phyloP scores from a whole-genome alignment of 495 filamentous ascomycete genomes.

The Hapsidospora chrysogenum region DNA sequence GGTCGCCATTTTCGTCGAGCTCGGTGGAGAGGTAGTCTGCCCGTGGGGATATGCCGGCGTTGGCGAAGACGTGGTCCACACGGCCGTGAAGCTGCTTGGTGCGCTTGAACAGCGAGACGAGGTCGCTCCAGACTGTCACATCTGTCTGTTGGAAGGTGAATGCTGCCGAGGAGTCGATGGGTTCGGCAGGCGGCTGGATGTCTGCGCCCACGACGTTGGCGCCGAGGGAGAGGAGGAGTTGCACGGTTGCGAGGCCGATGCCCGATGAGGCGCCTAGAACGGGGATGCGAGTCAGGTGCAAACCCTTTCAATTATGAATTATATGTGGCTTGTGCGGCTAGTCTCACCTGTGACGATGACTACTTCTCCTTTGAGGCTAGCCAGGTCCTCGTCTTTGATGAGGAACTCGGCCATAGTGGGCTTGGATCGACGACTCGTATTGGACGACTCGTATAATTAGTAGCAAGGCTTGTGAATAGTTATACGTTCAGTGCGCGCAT shows the following conservation, averaged over 20 bases:
- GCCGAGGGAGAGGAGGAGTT: constrained; percentile 26
- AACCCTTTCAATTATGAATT: neutral
- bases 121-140: constrained; percentile 24
- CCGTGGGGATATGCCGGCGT: constrained; percentile 25
- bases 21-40: constrained; percentile 22
- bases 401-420: constrained; percentile 14
- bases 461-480: too few species aligned
- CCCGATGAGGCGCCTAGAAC: constrained; percentile 29
- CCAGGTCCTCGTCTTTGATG: constrained; percentile 14
- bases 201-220: constrained; percentile 29
- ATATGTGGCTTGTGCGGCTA: neutral
- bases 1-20: constrained; percentile 20
- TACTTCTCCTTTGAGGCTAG: constrained; percentile 24
- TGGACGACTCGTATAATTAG: too few species aligned
- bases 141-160: constrained; percentile 19
- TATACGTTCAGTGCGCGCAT: too few species aligned
- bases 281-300: constrained; percentile 1
- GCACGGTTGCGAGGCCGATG: constrained; percentile 29
- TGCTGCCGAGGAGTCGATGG: constrained; percentile 3
- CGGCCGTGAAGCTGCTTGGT: constrained; percentile 19
- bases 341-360: constrained; percentile 31
- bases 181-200: constrained; percentile 13
- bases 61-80: constrained; percentile 34
- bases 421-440: too few species aligned
- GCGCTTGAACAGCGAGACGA: constrained; percentile 21